phyloP scores from a whole-genome alignment of 177 flowering plant species.

The Vitis hybrid region DNA sequence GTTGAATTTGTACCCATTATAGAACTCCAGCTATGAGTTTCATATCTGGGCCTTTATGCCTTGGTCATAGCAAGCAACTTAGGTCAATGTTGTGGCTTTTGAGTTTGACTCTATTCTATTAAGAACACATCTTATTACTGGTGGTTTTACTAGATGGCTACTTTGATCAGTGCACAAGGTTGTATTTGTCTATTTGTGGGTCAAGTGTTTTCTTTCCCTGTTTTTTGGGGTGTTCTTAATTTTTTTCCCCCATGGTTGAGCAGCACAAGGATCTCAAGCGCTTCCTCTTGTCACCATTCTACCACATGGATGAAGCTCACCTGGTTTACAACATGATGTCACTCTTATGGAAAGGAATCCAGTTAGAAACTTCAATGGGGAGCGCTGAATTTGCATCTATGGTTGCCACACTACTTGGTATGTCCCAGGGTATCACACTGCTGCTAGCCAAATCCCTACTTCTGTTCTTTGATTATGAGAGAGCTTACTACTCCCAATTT shows the following conservation, averaged over 20 bases:
- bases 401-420: slow-evolving; percentile 60
- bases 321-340: slow-evolving; percentile 94
- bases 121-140: too few relatives aligned
- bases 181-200: background rate
- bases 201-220: background rate
- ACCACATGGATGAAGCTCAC: slow-evolving; percentile 84
- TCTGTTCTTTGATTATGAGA: slow-evolving; percentile 58
- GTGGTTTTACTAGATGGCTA: too few relatives aligned
- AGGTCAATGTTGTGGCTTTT: too few relatives aligned
- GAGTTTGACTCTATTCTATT: too few relatives aligned
- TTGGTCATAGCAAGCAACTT: too few relatives aligned
- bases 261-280: slow-evolving; percentile 88
- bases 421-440: slow-evolving; percentile 91
- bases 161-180: background rate
- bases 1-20: too few relatives aligned
- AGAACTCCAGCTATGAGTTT: too few relatives aligned
- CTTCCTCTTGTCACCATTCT: slow-evolving; percentile 79
- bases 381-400: slow-evolving; percentile 80
- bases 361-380: slow-evolving; percentile 82
- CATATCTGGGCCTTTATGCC: too few relatives aligned
- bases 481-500: slow-evolving; percentile 65
- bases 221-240: background rate
- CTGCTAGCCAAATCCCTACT: slow-evolving; percentile 68
- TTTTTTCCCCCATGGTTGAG: slow-evolving; percentile 7
- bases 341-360: slow-evolving; percentile 92